These are phyloP conservation scores for Sequoia sempervirens DNA, from an alignment of 75 land plant species.

Conservation along the genomic window DNA sequence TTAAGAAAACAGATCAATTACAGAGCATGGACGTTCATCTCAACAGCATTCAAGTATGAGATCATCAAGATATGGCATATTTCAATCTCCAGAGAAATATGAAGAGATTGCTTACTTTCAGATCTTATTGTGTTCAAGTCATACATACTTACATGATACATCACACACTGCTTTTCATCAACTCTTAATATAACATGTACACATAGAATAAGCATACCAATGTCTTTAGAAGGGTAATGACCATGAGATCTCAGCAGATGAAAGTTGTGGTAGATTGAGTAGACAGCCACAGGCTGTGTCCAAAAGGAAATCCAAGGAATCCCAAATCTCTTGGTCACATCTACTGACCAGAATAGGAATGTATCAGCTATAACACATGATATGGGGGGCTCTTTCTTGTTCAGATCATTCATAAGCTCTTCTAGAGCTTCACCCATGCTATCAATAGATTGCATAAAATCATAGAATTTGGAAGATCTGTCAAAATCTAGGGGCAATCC, in stretches of 20 bases:
- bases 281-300: slow-evolving; percentile 32
- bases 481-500: not conserved
- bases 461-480: not conserved
- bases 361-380: slow-evolving; percentile 41
- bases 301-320: slow-evolving; percentile 26
- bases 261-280: slow-evolving; percentile 17
- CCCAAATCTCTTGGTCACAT: slow-evolving; percentile 26
- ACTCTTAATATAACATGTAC: no score
- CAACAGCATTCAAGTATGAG: no score
- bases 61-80: no score
- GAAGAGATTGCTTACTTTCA: no score
- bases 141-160: no score
- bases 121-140: no score
- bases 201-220: not conserved
- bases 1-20: no score
- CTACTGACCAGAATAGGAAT: slow-evolving; percentile 29
- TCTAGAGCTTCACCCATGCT: not conserved
- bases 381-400: slow-evolving; percentile 10
- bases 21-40: no score
- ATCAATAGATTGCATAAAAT: not conserved
- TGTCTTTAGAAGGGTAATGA: not conserved
- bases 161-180: no score
- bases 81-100: no score
- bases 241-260: not conserved
- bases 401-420: not conserved